Percentiles rank a stretch among this genome's conserved stretches.
Evolutionary conservation across 1,139 yeast species (phyloP).

Genomic region (Pichia sp.): DNA sequence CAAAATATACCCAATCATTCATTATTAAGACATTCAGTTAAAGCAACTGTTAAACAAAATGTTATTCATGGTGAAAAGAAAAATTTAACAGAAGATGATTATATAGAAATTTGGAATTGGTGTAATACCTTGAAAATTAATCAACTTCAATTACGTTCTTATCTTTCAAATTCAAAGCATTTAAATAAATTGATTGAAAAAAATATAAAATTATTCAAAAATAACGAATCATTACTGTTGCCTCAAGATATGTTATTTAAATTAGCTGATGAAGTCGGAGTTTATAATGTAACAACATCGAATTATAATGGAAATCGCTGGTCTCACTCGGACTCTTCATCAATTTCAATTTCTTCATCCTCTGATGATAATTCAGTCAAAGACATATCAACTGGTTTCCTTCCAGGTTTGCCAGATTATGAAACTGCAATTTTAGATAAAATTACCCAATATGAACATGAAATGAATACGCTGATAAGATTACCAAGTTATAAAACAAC

Average conservation of each 20-base stretch:
- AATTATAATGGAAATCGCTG: neutral
- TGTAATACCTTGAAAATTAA: conserved; percentile 4
- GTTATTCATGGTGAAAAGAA: conserved; percentile 14
- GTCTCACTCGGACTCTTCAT: neutral
- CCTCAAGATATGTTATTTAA: conserved; percentile 10
- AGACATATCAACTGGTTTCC: conserved; percentile 6
- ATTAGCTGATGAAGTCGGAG: conserved; percentile 10
- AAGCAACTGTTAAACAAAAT: conserved; percentile 9
- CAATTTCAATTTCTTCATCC: neutral
- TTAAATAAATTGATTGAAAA: conserved; percentile 5
- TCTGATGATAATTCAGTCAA: neutral
- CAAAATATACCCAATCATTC: neutral
- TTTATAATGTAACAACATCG: neutral
- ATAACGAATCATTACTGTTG: conserved; percentile 2
- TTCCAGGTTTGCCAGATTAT: neutral
- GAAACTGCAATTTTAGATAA: conserved; percentile 10
- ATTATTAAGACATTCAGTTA: neutral
- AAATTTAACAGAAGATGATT: conserved; percentile 12
- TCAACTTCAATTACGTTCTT: conserved; percentile 11
- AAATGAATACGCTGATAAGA: conserved; percentile 3
- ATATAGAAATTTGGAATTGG: conserved; percentile 14
- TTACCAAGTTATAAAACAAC: conserved; percentile 8
- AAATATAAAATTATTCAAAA: neutral
- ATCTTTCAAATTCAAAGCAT: conserved; percentile 13
- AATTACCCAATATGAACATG: conserved; percentile 7